phyloP scores from a whole-genome alignment of 257 asterid genomes.

The Ligustrum vulgare region DNA sequence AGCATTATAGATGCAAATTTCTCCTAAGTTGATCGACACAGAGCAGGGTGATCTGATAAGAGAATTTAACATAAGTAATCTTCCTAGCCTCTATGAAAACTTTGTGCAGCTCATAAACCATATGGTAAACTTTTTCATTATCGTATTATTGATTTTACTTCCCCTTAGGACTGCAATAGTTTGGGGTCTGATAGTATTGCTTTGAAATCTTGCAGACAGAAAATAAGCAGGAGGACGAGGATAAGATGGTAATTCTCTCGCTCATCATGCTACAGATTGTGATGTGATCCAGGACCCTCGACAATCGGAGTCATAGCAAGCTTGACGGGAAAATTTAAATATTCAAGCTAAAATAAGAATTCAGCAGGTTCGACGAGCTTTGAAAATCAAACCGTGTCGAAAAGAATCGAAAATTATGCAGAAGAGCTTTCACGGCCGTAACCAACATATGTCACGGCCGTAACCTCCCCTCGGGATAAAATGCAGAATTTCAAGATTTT shows the following conservation, averaged over 20 bases:
- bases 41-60: constrained; percentile 50
- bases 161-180: not conserved
- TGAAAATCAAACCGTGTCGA: too few relatives aligned
- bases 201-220: constrained; percentile 59
- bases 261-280: constrained; percentile 87
- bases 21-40: constrained; percentile 68
- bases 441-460: too few relatives aligned
- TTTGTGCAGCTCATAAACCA: constrained; percentile 83
- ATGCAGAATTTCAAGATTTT: too few relatives aligned
- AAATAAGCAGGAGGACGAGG: constrained; percentile 75
- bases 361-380: too few relatives aligned
- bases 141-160: not conserved
- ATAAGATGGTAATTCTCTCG: constrained; percentile 84
- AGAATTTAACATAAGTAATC: constrained; percentile 70
- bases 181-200: constrained; percentile 17
- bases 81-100: constrained; percentile 70
- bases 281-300: too few relatives aligned
- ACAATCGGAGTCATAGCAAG: too few relatives aligned
- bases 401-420: too few relatives aligned
- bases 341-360: too few relatives aligned
- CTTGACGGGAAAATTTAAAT: too few relatives aligned
- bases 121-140: constrained; percentile 51
- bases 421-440: too few relatives aligned
- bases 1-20: constrained; percentile 78
- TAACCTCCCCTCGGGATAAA: too few relatives aligned